A percentile compares a stretch with the other conserved stretches of the same genome.
Conservation (phyloP, 2,329 filamentous ascomycete genomes). For the Bipolaris cookei region DNA sequence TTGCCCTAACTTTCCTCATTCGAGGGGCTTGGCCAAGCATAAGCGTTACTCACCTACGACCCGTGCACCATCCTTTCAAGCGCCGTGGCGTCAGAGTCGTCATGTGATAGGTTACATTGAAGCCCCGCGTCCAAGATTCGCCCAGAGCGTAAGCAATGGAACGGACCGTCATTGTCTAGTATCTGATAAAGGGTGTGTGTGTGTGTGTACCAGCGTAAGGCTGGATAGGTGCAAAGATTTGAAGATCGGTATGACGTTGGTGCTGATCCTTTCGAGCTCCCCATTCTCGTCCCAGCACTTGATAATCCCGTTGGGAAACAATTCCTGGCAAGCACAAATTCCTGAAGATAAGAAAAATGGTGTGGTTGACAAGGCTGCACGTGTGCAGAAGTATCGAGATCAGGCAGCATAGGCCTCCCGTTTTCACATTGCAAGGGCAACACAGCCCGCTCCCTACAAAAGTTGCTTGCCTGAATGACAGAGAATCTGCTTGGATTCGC, state of each 20-base stretch:
- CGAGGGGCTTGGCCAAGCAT: conserved; percentile 7
- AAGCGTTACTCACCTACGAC: conserved; percentile 11
- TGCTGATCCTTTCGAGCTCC: neutral
- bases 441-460: neutral
- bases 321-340: neutral
- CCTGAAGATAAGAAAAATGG: neutral
- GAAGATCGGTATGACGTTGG: neutral
- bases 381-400: neutral
- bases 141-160: neutral
- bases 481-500: neutral
- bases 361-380: neutral
- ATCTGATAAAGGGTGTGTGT: neutral
- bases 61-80: conserved; percentile 15
- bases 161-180: conserved; percentile 5
- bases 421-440: neutral
- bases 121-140: neutral
- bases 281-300: neutral
- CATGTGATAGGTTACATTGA: neutral
- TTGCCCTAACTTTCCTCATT: conserved; percentile 7
- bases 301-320: neutral
- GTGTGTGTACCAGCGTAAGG: neutral
- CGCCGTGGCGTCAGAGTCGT: conserved; percentile 16
- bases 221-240: neutral
- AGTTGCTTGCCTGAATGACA: neutral
- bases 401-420: neutral